Conservation (phyloP, 2,329 filamentous ascomycete genomes). For the Graphiopsis chlorocephala region DNA sequence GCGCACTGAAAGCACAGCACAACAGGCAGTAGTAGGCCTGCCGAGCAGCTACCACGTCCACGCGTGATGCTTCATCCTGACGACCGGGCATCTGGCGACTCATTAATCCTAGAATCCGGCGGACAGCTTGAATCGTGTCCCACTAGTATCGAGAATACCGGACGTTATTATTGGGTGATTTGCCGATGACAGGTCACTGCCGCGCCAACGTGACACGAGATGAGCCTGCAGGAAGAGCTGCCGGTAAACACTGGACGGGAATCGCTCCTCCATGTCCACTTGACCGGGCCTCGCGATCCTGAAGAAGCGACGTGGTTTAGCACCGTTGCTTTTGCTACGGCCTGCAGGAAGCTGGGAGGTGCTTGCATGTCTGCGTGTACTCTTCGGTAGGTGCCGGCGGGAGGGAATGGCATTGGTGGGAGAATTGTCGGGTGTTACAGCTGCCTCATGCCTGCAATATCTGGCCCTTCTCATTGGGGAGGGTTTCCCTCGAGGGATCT, state of each 20-base stretch:
- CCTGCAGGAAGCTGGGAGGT: neutral
- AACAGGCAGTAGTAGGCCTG: neutral
- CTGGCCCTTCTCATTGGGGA: neutral
- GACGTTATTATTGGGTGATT: neutral
- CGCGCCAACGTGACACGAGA: neutral
- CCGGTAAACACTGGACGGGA: neutral
- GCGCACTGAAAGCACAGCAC: neutral
- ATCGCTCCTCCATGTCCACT: neutral
- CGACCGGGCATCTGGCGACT: conserved; percentile 3
- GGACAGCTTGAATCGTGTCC: neutral
- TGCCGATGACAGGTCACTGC: conserved; percentile 1
- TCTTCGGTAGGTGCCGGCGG: conserved; percentile 2
- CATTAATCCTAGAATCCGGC: neutral
- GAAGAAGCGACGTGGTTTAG: neutral
- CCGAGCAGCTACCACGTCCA: neutral
- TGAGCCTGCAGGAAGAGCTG: neutral
- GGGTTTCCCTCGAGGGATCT: neutral
- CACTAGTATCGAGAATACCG: neutral
- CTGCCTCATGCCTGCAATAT: neutral
- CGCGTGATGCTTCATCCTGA: neutral
- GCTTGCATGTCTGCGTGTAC: neutral
- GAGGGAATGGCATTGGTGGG: neutral
- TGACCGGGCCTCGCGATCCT: neutral
- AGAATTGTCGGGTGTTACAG: conserved; percentile 3
- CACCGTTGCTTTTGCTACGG: neutral